phyloP scores from a whole-genome alignment of 2,329 filamentous ascomycete genomes.

The Drechslera avenae region DNA sequence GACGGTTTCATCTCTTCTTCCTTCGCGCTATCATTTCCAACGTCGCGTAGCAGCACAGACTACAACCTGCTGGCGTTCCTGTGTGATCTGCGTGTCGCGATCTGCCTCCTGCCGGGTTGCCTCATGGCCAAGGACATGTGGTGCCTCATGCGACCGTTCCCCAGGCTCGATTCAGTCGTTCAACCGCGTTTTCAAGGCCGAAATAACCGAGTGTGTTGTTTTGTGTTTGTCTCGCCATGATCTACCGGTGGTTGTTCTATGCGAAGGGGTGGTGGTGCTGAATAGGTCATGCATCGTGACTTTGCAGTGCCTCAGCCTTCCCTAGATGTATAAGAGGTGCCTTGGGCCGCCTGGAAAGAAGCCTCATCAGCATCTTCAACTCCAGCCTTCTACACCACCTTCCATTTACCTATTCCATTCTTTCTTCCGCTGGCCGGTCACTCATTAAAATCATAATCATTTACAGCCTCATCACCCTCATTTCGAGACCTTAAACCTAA shows the following conservation, averaged over 20 bases:
- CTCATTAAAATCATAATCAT: constrained; percentile 7
- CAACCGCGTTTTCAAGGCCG: constrained; percentile 1
- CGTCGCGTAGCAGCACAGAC: constrained; percentile 1
- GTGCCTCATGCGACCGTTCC: constrained; percentile 12
- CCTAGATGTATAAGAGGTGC: constrained; percentile 10
- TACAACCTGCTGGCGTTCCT: not conserved
- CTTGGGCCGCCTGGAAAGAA: not conserved
- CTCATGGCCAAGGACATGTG: not conserved
- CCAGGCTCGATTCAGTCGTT: not conserved
- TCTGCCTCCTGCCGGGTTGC: constrained; percentile 2
- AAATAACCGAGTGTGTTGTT: constrained; percentile 6
- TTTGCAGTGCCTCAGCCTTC: not conserved
- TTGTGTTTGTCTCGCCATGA: constrained; percentile 13
- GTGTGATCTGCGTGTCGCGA: constrained; percentile 27
- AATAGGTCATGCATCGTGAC: constrained; percentile 6
- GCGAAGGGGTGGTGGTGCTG: constrained; percentile 4
- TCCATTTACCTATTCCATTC: constrained; percentile 1
- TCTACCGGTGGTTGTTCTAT: constrained; percentile 4
- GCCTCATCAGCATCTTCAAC: constrained; percentile 12
- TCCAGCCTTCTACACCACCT: constrained; percentile 4
- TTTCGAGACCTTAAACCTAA: not conserved
- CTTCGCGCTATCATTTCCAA: constrained; percentile 1
- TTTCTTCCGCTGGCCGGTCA: constrained; percentile 16
- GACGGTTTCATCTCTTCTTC: constrained; percentile 9
- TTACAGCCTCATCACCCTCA: constrained; percentile 1